Evolutionary conservation across 768 basidiomycete species (phyloP).

Genomic region (Rhizopogon salebrosus): DNA sequence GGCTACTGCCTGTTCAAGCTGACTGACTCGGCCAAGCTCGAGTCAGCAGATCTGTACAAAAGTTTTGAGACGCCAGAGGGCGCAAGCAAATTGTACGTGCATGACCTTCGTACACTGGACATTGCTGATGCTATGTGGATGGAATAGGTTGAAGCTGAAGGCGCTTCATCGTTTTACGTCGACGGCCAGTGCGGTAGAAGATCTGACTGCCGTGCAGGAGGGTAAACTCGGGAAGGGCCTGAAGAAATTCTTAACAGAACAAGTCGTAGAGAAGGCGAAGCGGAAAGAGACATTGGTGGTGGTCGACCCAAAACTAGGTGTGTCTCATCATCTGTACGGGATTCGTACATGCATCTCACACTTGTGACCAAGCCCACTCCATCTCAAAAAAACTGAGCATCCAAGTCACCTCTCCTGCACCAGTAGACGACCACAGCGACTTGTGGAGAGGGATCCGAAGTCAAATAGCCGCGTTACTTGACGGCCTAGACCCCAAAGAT

Average conservation of each 20-base stretch:
- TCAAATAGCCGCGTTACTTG: constrained; percentile 81
- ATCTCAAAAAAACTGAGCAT: constrained; percentile 94
- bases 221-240: constrained; percentile 91
- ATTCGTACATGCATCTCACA: constrained; percentile 6
- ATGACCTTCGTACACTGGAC: not conserved
- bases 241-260: constrained; percentile 88
- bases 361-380: constrained; percentile 51
- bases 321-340: constrained; percentile 21
- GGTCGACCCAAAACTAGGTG: constrained; percentile 87
- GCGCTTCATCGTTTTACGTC: constrained; percentile 95
- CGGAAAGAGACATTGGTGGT: constrained; percentile 82
- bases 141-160: constrained; percentile 80
- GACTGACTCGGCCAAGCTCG: constrained; percentile 81
- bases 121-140: constrained; percentile 3
- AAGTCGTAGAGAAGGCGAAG: constrained; percentile 86
- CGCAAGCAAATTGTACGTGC: constrained; percentile 84
- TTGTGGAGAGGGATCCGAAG: constrained; percentile 94
- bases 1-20: constrained; percentile 99
- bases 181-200: constrained; percentile 95
- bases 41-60: constrained; percentile 81
- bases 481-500: constrained; percentile 90
- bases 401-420: constrained; percentile 63
- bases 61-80: constrained; percentile 91
- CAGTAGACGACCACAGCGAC: constrained; percentile 57
- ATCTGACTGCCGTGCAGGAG: constrained; percentile 86